These are phyloP conservation scores for Neoascochyta sp. DNA, from an alignment of 2,329 filamentous ascomycete genomes.

Conservation along the genomic window DNA sequence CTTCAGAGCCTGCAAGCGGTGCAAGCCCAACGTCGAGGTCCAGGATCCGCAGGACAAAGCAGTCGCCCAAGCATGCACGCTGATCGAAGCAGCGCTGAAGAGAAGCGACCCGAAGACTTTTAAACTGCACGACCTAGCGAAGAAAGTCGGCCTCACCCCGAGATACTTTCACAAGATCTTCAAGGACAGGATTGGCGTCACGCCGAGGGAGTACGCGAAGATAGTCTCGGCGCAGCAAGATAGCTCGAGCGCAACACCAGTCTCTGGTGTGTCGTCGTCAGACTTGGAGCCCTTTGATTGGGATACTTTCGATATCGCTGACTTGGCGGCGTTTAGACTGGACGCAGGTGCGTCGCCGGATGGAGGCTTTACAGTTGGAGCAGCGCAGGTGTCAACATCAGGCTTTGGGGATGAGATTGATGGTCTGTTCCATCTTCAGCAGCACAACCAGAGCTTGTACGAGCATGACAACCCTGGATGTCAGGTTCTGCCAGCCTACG, in stretches of 20 bases:
- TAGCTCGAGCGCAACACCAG: constrained; percentile 5
- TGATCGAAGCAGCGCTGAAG: constrained; percentile 25
- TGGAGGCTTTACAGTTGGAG: constrained; percentile 7
- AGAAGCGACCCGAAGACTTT: constrained; percentile 18
- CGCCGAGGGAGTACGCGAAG: constrained; percentile 46
- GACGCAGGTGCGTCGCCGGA: constrained; percentile 10
- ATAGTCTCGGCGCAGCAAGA: constrained; percentile 10
- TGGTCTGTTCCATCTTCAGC: too few species aligned
- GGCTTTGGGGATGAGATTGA: constrained; percentile 15
- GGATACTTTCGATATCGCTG: constrained; percentile 25
- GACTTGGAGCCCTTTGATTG: constrained; percentile 11
- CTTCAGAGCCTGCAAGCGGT: constrained; percentile 58
- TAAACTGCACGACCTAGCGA: constrained; percentile 49
- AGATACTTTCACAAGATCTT: constrained; percentile 60
- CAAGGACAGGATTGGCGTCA: constrained; percentile 53
- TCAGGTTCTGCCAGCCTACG: too few species aligned
- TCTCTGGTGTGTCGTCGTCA: constrained; percentile 3
- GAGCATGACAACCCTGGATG: too few species aligned
- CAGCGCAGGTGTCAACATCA: constrained; percentile 6
- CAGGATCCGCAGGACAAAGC: constrained; percentile 45
- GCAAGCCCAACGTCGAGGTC: constrained; percentile 45
- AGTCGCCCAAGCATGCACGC: constrained; percentile 39
- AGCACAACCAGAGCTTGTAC: too few species aligned
- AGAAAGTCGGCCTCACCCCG: constrained; percentile 51
- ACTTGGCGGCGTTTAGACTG: constrained; percentile 21